These are phyloP conservation scores for Solanum tacnaense DNA, from an alignment of 257 asterid species.

Conservation along the genomic window DNA sequence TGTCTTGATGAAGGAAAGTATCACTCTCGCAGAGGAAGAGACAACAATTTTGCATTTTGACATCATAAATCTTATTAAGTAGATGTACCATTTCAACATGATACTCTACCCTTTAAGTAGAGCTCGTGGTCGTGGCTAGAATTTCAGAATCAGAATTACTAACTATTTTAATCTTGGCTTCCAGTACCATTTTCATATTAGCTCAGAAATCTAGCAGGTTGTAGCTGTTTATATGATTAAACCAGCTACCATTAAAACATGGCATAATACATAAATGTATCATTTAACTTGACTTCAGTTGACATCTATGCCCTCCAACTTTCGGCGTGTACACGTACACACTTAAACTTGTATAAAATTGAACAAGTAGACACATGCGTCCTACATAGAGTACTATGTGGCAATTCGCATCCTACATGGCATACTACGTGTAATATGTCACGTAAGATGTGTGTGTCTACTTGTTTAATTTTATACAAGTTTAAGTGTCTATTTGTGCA, in stretches of 20 bases:
- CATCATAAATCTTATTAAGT: neutral
- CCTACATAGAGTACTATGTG: too few species aligned
- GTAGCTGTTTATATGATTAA: neutral
- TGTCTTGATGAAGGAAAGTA: slow-evolving; percentile 59
- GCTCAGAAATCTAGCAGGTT: neutral
- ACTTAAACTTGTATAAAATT: too few species aligned
- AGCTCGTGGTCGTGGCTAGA: neutral
- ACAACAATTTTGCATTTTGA: neutral
- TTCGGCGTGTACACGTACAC: neutral
- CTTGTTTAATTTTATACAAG: too few species aligned
- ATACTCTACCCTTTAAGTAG: neutral
- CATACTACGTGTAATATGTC: too few species aligned
- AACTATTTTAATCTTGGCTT: neutral
- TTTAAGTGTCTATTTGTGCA: too few species aligned
- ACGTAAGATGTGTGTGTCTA: too few species aligned
- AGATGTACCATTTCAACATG: neutral
- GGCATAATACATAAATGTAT: neutral
- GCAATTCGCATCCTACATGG: too few species aligned
- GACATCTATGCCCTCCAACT: neutral
- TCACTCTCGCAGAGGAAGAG: slow-evolving; percentile 42
- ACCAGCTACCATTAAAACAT: neutral
- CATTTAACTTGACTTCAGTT: neutral
- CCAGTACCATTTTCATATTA: neutral
- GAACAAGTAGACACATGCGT: neutral
- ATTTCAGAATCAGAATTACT: neutral